phyloP scores from a whole-genome alignment of 2,329 filamentous ascomycete genomes.

The Knoxdaviesia proteae region DNA sequence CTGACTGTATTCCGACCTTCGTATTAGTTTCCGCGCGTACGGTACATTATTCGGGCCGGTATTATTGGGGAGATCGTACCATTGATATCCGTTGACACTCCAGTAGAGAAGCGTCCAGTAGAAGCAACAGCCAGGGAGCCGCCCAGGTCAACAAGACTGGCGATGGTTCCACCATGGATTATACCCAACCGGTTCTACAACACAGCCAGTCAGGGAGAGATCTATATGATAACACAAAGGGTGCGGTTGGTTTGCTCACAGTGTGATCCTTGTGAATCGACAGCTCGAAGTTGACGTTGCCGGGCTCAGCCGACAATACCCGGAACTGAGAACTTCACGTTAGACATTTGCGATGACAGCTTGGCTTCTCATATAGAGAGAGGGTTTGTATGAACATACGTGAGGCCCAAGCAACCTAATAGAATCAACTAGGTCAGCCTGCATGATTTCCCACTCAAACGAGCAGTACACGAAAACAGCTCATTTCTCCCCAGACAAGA shows the following conservation, averaged over 20 bases:
- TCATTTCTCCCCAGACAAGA: no score
- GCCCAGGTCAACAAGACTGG: constrained; percentile 49
- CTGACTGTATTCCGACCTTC: constrained; percentile 24
- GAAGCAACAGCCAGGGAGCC: constrained; percentile 46
- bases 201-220: neutral
- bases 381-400: constrained; percentile 10
- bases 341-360: no score
- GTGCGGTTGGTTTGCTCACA: constrained; percentile 20
- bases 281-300: constrained; percentile 55
- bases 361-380: no score
- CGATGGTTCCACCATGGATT: constrained; percentile 60
- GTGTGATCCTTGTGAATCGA: constrained; percentile 57
- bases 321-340: constrained; percentile 30
- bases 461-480: no score
- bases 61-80: constrained; percentile 15
- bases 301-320: constrained; percentile 40
- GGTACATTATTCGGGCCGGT: no score
- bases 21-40: no score
- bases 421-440: no score
- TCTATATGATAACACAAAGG: no score
- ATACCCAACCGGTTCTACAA: constrained; percentile 53
- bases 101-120: constrained; percentile 38
- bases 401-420: constrained; percentile 19
- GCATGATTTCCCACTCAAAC: no score
- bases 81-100: constrained; percentile 44